These are phyloP conservation scores for Fusarium annulatum DNA, from an alignment of 2,329 filamentous ascomycete species.

Conservation along the genomic window DNA sequence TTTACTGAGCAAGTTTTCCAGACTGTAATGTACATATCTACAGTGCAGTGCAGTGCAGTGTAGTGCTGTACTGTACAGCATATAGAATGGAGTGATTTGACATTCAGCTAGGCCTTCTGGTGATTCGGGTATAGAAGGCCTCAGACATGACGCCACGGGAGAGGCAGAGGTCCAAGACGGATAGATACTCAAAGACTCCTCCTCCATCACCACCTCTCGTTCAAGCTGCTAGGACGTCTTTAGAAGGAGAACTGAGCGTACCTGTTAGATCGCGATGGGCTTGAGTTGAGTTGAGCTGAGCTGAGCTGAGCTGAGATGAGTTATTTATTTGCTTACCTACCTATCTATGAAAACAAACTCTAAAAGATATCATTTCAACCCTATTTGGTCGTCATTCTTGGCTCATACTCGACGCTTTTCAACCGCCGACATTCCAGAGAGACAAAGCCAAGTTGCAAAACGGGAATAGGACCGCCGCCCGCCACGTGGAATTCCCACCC, in stretches of 20 bases:
- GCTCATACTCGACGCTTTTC: conserved; percentile 1
- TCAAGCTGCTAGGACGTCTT: neutral
- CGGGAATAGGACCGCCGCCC: conserved; percentile 5
- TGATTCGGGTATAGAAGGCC: conserved; percentile 12
- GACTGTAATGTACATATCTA: neutral
- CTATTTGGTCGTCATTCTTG: neutral
- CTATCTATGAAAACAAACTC: neutral
- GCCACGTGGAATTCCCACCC: conserved; percentile 22
- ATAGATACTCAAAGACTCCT: neutral
- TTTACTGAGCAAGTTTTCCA: neutral
- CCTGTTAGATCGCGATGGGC: neutral
- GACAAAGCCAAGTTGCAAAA: conserved; percentile 1
- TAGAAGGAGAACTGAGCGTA: neutral
- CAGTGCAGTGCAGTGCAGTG: neutral
- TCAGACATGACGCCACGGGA: conserved; percentile 2
- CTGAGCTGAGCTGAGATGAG: neutral
- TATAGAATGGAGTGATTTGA: neutral
- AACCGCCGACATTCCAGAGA: conserved; percentile 21
- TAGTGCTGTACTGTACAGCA: neutral
- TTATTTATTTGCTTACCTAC: neutral
- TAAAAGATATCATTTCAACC: neutral
- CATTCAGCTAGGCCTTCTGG: neutral
- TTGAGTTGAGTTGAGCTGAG: neutral
- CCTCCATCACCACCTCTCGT: neutral
- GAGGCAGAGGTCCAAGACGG: neutral